These are phyloP conservation scores for Beauveria bassiana DNA, from an alignment of 2,329 filamentous ascomycete species.

Conservation along the genomic window DNA sequence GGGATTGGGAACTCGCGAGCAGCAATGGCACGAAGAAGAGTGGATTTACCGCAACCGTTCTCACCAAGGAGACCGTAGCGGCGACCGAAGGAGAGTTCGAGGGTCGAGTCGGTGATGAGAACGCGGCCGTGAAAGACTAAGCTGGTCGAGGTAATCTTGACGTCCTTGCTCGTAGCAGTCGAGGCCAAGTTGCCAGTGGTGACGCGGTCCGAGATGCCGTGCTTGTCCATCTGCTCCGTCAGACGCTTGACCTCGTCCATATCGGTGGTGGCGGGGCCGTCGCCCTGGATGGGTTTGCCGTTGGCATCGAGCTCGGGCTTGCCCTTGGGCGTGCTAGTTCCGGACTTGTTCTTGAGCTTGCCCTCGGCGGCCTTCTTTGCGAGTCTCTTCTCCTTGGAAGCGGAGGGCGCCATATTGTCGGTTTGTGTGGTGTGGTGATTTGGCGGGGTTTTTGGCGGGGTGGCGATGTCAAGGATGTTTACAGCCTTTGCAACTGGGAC, in stretches of 20 bases:
- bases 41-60: constrained; percentile 99
- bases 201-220: constrained; percentile 93
- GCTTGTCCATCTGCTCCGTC: constrained; percentile 87
- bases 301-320: constrained; percentile 63
- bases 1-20: constrained; percentile 93
- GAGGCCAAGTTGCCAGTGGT: constrained; percentile 95
- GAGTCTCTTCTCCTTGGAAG: constrained; percentile 64
- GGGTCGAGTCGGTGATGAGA: constrained; percentile 83
- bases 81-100: constrained; percentile 88
- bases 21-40: constrained; percentile 90
- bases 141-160: constrained; percentile 91
- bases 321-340: constrained; percentile 56
- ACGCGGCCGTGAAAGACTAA: constrained; percentile 98
- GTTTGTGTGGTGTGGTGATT: constrained; percentile 13
- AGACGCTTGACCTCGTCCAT: constrained; percentile 78
- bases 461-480: not conserved
- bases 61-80: constrained; percentile 93
- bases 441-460: constrained; percentile 8
- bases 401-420: constrained; percentile 58
- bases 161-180: constrained; percentile 75
- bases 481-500: not conserved
- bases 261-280: constrained; percentile 60
- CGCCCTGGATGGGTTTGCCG: constrained; percentile 46
- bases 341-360: constrained; percentile 67
- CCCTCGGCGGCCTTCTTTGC: constrained; percentile 65